phyloP scores from a whole-genome alignment of 2,329 filamentous ascomycete genomes.

The Pleomassaria siparia region DNA sequence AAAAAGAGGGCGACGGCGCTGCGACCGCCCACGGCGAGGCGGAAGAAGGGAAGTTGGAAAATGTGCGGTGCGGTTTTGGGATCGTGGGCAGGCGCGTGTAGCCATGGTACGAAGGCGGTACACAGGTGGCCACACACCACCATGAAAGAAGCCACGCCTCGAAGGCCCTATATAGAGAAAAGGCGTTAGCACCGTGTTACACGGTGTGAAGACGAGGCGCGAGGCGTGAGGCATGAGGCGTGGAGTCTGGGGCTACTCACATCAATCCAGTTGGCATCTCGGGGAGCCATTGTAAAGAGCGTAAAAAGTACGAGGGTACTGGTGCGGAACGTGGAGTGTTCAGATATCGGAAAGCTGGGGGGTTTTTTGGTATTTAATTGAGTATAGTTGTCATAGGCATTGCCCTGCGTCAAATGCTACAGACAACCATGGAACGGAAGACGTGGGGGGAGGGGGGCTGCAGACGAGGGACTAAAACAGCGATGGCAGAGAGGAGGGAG shows the following conservation, averaged over 20 bases:
- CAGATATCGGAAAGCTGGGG: constrained; percentile 1
- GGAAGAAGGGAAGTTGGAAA: constrained; percentile 61
- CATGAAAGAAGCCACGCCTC: constrained; percentile 46
- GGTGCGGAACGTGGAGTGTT: constrained; percentile 5
- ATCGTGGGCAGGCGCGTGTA: constrained; percentile 44
- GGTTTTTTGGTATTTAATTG: too few relatives aligned
- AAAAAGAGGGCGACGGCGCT: constrained; percentile 43
- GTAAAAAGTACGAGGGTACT: constrained; percentile 10
- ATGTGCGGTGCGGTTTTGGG: constrained; percentile 51
- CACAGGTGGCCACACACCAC: constrained; percentile 48
- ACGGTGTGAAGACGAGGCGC: constrained; percentile 9
- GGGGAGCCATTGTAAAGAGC: constrained; percentile 33
- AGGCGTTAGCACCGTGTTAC: constrained; percentile 23
- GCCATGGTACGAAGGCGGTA: constrained; percentile 45
- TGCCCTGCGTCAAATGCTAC: not conserved
- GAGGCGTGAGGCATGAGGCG: too few relatives aligned
- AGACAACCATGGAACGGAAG: constrained; percentile 10
- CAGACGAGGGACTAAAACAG: not conserved
- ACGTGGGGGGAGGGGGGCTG: not conserved
- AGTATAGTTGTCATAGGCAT: constrained; percentile 10
- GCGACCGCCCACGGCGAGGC: constrained; percentile 58
- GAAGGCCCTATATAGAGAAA: constrained; percentile 40
- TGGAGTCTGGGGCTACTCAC: too few relatives aligned
- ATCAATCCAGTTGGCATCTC: constrained; percentile 44
- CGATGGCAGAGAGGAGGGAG: not conserved